These are phyloP conservation scores for Vinca major DNA, from an alignment of 305 asterid species.

Conservation along the genomic window DNA sequence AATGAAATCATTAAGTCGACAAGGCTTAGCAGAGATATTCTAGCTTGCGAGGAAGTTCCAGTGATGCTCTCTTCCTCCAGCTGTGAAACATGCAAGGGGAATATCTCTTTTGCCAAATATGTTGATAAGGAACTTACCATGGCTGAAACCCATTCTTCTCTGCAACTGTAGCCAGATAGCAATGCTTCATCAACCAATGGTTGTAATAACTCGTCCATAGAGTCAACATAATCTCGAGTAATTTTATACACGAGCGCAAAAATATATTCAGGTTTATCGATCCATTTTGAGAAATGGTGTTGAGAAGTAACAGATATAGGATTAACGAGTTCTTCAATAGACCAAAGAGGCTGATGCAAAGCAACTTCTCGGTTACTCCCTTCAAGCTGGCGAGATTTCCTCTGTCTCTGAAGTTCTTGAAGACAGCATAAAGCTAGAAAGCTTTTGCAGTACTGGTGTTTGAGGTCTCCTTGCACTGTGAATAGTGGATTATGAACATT, in stretches of 20 bases:
- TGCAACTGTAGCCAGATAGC: constrained; percentile 90
- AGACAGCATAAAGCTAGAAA: constrained; percentile 81
- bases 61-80: constrained; percentile 50
- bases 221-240: constrained; percentile 81
- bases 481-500: constrained; percentile 64
- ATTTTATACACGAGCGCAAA: constrained; percentile 82
- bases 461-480: constrained; percentile 72
- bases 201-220: constrained; percentile 89
- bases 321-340: constrained; percentile 88
- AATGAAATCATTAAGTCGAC: constrained; percentile 75
- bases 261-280: constrained; percentile 79
- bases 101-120: constrained; percentile 72
- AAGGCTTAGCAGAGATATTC: constrained; percentile 67
- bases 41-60: constrained; percentile 41
- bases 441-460: constrained; percentile 66
- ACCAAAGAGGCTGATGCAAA: constrained; percentile 87
- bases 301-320: constrained; percentile 75
- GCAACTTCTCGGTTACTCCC: constrained; percentile 47
- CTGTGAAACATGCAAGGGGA: constrained; percentile 47
- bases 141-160: constrained; percentile 96
- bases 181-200: constrained; percentile 89
- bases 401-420: constrained; percentile 78
- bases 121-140: constrained; percentile 72
- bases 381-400: constrained; percentile 75
- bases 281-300: constrained; percentile 84